Evolutionary conservation across 2,329 filamentous ascomycete genomes (phyloP).

Genomic region (Phaeophleospora eucalypticola): DNA sequence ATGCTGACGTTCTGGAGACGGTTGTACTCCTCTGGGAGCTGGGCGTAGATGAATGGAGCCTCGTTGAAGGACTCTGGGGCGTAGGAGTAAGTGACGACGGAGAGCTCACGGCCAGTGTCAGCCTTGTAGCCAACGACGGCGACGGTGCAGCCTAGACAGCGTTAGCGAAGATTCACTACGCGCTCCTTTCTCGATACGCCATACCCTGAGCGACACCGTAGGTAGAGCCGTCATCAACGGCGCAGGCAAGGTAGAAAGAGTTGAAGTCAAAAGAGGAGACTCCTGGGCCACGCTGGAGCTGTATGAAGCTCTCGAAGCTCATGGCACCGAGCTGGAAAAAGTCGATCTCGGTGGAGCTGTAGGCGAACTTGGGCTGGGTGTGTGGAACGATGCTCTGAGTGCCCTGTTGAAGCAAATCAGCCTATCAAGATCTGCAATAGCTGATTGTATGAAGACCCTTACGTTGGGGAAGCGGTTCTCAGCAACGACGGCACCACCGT

Average conservation of each 20-base stretch:
- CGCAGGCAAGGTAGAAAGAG: not conserved
- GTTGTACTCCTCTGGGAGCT: not conserved
- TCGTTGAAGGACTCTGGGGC: not conserved
- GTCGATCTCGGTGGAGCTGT: slow-evolving; percentile 4
- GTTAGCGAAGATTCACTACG: not conserved
- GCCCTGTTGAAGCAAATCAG: not conserved
- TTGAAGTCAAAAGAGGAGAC: slow-evolving; percentile 4
- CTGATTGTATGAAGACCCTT: not conserved
- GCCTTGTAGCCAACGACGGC: slow-evolving; percentile 1
- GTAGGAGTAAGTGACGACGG: slow-evolving; percentile 1
- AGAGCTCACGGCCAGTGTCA: slow-evolving; percentile 2
- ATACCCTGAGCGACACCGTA: slow-evolving; percentile 3
- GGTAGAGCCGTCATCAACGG: slow-evolving; percentile 3
- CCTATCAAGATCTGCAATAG: not conserved
- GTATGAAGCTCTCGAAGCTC: slow-evolving; percentile 3
- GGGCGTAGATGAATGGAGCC: slow-evolving; percentile 1
- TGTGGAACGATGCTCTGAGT: slow-evolving; percentile 1
- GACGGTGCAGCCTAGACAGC: not conserved
- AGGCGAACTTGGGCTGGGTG: slow-evolving; percentile 3
- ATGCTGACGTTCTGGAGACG: not conserved
- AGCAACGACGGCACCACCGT: not conserved
- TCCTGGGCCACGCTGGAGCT: not conserved
- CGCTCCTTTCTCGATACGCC: not conserved
- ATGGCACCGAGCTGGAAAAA: slow-evolving; percentile 4
- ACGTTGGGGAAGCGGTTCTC: not conserved